Conservation (phyloP, 768 basidiomycete genomes). For the Agaricus sinodeliciosus region DNA sequence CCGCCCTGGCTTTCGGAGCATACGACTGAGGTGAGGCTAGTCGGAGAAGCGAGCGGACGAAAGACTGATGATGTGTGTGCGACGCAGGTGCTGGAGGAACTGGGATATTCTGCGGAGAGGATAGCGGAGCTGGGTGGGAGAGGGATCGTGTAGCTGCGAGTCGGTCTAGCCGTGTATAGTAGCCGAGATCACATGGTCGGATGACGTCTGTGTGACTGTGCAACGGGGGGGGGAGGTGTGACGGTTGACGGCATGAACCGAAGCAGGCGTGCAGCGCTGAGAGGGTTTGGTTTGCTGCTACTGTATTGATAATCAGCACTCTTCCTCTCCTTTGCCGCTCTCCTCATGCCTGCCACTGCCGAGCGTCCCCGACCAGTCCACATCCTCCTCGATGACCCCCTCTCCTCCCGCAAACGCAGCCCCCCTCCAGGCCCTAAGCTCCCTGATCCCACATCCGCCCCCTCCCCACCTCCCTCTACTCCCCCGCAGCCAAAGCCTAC, state of each 20-base stretch:
- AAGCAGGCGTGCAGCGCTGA: conserved; percentile 13
- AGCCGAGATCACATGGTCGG: conserved; percentile 6
- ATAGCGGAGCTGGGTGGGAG: conserved; percentile 37
- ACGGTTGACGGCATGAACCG: conserved; percentile 11
- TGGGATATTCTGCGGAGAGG: conserved; percentile 28
- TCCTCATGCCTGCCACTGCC: conserved; percentile 16
- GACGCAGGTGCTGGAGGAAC: conserved; percentile 37
- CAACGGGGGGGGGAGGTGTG: conserved; percentile 10
- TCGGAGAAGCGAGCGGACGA: conserved; percentile 3
- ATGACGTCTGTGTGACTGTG: conserved; percentile 11
- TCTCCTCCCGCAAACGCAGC: conserved; percentile 10
- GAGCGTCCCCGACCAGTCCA: conserved; percentile 13
- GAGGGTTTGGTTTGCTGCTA: conserved; percentile 14
- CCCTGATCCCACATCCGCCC: conserved; percentile 6
- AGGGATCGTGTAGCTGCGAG: conserved; percentile 22
- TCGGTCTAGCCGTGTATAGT: conserved; percentile 5
- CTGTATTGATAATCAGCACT: conserved; percentile 20
- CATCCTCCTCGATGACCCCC: conserved; percentile 14
- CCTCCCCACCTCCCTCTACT: not conserved
- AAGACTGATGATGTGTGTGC: conserved; percentile 9
- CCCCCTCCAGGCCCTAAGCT: conserved; percentile 10
- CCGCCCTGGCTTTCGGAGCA: conserved; percentile 88
- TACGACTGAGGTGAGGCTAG: conserved; percentile 55
- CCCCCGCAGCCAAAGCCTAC: conserved; percentile 11
- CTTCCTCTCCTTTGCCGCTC: conserved; percentile 6